Evolutionary conservation across 192 early-diverging fungal genomes (phyloP).

Genomic region (Radiomyces spectabilis): DNA sequence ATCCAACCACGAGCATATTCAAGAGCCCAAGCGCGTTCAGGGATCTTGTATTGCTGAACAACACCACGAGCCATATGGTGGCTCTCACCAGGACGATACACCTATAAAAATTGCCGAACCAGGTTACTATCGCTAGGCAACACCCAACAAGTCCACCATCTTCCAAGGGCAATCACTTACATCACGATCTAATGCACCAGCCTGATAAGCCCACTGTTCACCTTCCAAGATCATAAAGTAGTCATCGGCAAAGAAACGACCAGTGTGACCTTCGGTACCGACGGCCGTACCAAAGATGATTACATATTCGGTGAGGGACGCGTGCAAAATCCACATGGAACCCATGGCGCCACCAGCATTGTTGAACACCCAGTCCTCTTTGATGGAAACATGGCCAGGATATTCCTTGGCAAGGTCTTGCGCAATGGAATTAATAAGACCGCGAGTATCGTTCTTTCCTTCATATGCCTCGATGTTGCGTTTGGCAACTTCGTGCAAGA

Average conservation of each 20-base stretch:
- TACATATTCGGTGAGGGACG: conserved; percentile 37
- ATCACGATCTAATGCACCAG: conserved; percentile 28
- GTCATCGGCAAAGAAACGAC: conserved; percentile 34
- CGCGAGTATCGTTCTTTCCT: conserved; percentile 23
- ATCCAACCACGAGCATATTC: conserved; percentile 41
- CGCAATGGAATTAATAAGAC: conserved; percentile 26
- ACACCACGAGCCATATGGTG: conserved; percentile 32
- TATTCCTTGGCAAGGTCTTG: conserved; percentile 24
- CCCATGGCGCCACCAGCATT: conserved; percentile 44
- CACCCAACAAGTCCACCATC: background rate
- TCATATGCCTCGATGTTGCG: conserved; percentile 27
- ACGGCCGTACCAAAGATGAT: conserved; percentile 40
- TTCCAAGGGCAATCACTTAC: conserved; percentile 5
- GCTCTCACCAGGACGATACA: conserved; percentile 30
- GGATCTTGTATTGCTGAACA: conserved; percentile 38
- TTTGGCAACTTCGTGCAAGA: conserved; percentile 26
- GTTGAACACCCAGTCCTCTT: conserved; percentile 42
- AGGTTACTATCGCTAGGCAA: too few relatives aligned
- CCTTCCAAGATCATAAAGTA: conserved; percentile 40
- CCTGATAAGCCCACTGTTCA: conserved; percentile 35
- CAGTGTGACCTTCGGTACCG: conserved; percentile 39
- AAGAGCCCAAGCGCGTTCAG: conserved; percentile 34
- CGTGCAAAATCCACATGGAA: conserved; percentile 37
- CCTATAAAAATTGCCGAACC: conserved; percentile 17
- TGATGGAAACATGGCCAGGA: conserved; percentile 26